Percentiles rank a stretch among this genome's conserved stretches.
Conservation (phyloP, 495 filamentous ascomycete species). For the Baudoinia panamericana region DNA sequence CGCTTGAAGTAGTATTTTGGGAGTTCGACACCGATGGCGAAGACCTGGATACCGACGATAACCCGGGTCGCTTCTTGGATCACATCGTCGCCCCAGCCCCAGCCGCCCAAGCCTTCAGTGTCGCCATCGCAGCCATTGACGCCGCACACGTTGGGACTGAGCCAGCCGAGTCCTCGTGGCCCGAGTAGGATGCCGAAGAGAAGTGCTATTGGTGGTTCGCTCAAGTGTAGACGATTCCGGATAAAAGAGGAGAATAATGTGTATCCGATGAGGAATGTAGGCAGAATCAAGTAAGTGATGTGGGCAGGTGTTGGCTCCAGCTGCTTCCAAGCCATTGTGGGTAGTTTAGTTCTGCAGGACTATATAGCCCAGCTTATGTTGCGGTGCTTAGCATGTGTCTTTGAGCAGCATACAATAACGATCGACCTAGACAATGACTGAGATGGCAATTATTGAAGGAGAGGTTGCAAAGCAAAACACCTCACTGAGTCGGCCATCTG, state of each 20-base stretch:
- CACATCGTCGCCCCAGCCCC: slow-evolving; percentile 32
- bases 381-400: background rate
- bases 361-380: background rate
- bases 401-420: background rate
- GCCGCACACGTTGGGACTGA: slow-evolving; percentile 24
- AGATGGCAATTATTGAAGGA: background rate
- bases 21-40: slow-evolving; percentile 36
- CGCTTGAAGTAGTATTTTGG: slow-evolving; percentile 34
- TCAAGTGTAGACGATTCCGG: slow-evolving; percentile 39
- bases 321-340: slow-evolving; percentile 30
- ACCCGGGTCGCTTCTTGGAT: slow-evolving; percentile 36
- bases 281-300: slow-evolving; percentile 34
- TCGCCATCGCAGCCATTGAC: slow-evolving; percentile 4
- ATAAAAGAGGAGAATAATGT: slow-evolving; percentile 38
- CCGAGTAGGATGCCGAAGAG: slow-evolving; percentile 37
- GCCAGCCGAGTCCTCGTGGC: slow-evolving; percentile 26
- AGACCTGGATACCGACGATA: slow-evolving; percentile 37
- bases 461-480: background rate
- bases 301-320: slow-evolving; percentile 35
- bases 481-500: background rate
- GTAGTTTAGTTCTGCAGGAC: background rate
- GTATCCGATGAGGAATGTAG: slow-evolving; percentile 36
- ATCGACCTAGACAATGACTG: background rate
- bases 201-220: slow-evolving; percentile 38
- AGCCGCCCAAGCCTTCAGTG: background rate